phyloP scores from a whole-genome alignment of 2,329 filamentous ascomycete species.

The Aspergillus alliaceus region DNA sequence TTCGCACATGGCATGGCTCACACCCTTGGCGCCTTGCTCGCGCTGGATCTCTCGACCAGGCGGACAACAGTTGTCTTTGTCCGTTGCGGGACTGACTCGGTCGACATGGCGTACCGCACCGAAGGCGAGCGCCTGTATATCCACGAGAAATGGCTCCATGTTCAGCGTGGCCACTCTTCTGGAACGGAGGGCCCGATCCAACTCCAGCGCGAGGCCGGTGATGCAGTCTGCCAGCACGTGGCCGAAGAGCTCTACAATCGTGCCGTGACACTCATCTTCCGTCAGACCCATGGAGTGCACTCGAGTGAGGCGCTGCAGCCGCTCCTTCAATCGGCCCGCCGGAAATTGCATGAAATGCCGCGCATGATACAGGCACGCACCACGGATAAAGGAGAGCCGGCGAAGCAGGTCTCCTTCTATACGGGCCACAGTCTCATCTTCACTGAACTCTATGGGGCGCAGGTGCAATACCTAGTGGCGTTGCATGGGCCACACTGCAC shows the following conservation, averaged over 20 bases:
- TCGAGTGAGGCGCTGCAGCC: not conserved
- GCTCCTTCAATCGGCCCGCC: not conserved
- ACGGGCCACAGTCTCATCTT: constrained; percentile 1
- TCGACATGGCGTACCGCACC: not conserved
- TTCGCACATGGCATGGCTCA: not conserved
- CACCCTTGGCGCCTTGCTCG: not conserved
- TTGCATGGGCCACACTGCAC: not conserved
- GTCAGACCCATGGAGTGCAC: not conserved
- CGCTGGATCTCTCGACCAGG: not conserved
- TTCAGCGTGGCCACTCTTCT: not conserved
- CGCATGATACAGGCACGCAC: not conserved
- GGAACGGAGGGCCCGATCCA: too few relatives aligned
- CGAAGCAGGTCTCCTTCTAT: not conserved
- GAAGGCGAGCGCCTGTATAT: not conserved
- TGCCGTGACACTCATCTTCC: not conserved
- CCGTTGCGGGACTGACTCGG: not conserved
- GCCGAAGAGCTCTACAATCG: constrained; percentile 1
- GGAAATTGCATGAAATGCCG: not conserved
- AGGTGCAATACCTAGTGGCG: not conserved
- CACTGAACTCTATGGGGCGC: not conserved
- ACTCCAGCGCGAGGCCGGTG: too few relatives aligned
- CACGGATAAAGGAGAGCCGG: not conserved
- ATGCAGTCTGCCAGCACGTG: not conserved
- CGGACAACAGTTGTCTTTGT: not conserved
- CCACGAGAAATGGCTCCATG: constrained; percentile 5